phyloP scores from a whole-genome alignment of 257 asterid genomes.

The Rehmannia glutinosa region DNA sequence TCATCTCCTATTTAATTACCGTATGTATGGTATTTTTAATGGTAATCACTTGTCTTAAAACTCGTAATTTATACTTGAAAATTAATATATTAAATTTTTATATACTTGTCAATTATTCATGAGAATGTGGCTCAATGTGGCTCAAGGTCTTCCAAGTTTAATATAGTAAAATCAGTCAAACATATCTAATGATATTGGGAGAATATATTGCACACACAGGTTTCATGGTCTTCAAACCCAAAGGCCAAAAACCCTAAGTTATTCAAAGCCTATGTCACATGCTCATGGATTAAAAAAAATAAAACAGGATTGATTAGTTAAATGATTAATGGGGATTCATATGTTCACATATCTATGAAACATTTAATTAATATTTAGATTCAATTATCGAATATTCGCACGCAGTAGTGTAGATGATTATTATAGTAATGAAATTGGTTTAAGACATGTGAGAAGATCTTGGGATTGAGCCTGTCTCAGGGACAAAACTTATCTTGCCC shows the following conservation, averaged over 20 bases:
- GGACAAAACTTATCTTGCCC: constrained; percentile 39
- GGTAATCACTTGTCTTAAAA: too few species aligned
- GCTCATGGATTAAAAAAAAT: constrained; percentile 27
- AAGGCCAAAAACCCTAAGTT: constrained; percentile 25
- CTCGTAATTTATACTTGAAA: too few species aligned
- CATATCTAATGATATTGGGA: constrained; percentile 18
- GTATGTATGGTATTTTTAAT: too few species aligned
- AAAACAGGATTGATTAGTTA: constrained; percentile 31
- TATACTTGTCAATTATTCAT: too few species aligned
- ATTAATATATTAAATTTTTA: too few species aligned
- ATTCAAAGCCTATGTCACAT: constrained; percentile 56
- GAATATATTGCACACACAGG: constrained; percentile 11
- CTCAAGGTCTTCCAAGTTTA: neutral
- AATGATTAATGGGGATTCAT: constrained; percentile 33
- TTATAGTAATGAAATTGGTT: constrained; percentile 15
- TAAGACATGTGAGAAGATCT: constrained; percentile 63
- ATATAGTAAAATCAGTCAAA: constrained; percentile 2
- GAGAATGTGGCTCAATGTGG: too few species aligned
- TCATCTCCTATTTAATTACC: too few species aligned
- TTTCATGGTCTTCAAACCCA: constrained; percentile 19
- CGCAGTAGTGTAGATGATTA: constrained; percentile 48
- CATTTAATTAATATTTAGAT: constrained; percentile 16
- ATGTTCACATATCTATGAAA: constrained; percentile 28
- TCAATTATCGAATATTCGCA: constrained; percentile 79
- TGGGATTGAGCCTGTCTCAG: constrained; percentile 56